Base-by-base conservation (phyloP, 129 eudicot genomes). In the Deinandra increscens region DNA sequence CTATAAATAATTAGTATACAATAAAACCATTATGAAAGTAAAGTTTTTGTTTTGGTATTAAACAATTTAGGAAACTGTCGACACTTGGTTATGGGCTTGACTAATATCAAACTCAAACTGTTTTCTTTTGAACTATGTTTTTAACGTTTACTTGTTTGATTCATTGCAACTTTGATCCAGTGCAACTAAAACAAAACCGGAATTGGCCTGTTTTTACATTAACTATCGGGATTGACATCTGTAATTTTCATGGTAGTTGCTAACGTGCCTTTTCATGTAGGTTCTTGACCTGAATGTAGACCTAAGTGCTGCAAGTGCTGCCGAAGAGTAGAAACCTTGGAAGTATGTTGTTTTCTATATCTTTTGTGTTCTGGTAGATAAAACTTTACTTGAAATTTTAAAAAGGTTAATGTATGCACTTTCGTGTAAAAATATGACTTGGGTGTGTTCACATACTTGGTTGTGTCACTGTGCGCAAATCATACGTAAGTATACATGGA, bases 231-330 rank as follows among this genome's bases (percentile, higher is more conserved):
- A 38, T 18, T 55, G 54, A 4, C 45, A 54, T 20, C n/a, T 10
- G 8, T 5, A 12, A 22, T 17, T 15, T 15, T 49, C 26, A 3
- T 4, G n/a, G 12, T 14, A 17, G 38, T 44, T 58, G 55, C 33
- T 72, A 38, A 72, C 65, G 17, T 15, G 13, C 1, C 41, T 64
- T 33, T 31, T 39, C 9, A 12, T 70, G 74, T 84, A 92, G 98
- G 87, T 74, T 76, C 87, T 92, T 68, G 96, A 92, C 64, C 89
- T 91, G 53, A 88, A 86, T 49, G 98, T 91, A 68, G 98, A 91
- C 73, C 76, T 91, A 56, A 88, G 91, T 84, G 91, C 96, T 75
- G 96, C 98, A 19, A 92, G 96, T 81, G 98, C 95, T 42, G 98
- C 98, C 50, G 98, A 91, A 81, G 98, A 91, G 76, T 91, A 91